Percentiles rank a stretch among this genome's conserved stretches.
phyloP scores from a whole-genome alignment of 169 alveolate species.

The Perkinsus olseni region DNA sequence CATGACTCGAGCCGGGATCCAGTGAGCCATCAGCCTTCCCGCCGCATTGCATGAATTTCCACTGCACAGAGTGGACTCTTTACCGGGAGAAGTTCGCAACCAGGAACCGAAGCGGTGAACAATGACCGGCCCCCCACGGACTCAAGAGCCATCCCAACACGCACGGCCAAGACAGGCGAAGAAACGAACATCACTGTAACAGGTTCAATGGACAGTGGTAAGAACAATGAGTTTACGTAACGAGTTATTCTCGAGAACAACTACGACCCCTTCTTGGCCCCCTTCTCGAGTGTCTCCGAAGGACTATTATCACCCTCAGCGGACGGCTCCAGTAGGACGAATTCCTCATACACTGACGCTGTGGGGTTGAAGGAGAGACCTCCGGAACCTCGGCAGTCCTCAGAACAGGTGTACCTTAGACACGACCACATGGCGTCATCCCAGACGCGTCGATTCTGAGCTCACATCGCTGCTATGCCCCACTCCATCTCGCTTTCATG shows the following conservation, averaged over 20 bases:
- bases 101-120: too few relatives aligned
- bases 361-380: not conserved
- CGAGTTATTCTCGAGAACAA: not conserved
- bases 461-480: not conserved
- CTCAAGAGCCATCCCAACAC: too few relatives aligned
- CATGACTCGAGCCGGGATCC: too few relatives aligned
- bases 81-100: too few relatives aligned
- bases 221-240: not conserved
- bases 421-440: not conserved
- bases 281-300: not conserved
- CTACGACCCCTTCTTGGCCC: not conserved
- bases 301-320: not conserved
- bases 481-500: not conserved
- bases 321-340: not conserved
- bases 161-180: not conserved
- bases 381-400: not conserved
- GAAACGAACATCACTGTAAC: not conserved
- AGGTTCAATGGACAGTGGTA: not conserved
- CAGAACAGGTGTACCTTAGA: not conserved
- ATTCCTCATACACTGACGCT: not conserved
- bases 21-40: too few relatives aligned
- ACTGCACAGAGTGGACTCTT: too few relatives aligned
- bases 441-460: not conserved
- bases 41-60: too few relatives aligned
- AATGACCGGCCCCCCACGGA: too few relatives aligned